These are phyloP conservation scores for Trametes punicea DNA, from an alignment of 768 basidiomycete genomes.

Conservation along the genomic window DNA sequence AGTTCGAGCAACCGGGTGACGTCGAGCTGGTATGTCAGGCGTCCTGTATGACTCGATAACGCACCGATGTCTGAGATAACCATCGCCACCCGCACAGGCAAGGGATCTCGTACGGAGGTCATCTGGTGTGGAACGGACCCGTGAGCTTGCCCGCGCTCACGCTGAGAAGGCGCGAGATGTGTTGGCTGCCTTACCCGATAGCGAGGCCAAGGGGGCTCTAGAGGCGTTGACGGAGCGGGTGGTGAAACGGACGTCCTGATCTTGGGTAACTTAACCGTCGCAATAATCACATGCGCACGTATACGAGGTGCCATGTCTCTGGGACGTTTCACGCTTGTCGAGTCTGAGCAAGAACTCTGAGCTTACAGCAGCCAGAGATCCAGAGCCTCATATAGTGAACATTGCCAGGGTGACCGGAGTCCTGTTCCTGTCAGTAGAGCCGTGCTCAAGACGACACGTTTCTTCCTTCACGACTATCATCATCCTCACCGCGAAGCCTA, in stretches of 20 bases:
- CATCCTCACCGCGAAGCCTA: neutral
- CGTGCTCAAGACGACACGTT: neutral
- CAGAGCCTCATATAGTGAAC: too few relatives aligned
- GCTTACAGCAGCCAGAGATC: neutral
- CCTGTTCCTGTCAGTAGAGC: neutral
- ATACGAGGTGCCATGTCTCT: slow-evolving; percentile 11
- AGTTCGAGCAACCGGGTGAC: slow-evolving; percentile 76
- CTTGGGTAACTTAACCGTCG: slow-evolving; percentile 9
- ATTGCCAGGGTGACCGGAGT: slow-evolving; percentile 15
- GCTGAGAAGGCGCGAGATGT: slow-evolving; percentile 74
- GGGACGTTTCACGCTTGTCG: neutral
- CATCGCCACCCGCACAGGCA: slow-evolving; percentile 44
- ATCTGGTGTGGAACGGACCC: slow-evolving; percentile 75
- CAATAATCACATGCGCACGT: slow-evolving; percentile 16
- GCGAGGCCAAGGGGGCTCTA: slow-evolving; percentile 75
- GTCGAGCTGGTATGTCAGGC: slow-evolving; percentile 60
- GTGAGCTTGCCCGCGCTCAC: slow-evolving; percentile 69
- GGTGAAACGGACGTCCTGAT: slow-evolving; percentile 54
- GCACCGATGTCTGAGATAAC: neutral
- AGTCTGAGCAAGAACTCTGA: neutral
- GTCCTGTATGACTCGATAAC: neutral
- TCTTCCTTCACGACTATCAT: neutral
- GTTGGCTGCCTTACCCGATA: slow-evolving; percentile 70
- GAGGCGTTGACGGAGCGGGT: slow-evolving; percentile 68
- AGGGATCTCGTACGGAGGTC: slow-evolving; percentile 63